Evolutionary conservation across 192 early-diverging fungal genomes (phyloP).

Genomic region (Backusella liffmaniae): DNA sequence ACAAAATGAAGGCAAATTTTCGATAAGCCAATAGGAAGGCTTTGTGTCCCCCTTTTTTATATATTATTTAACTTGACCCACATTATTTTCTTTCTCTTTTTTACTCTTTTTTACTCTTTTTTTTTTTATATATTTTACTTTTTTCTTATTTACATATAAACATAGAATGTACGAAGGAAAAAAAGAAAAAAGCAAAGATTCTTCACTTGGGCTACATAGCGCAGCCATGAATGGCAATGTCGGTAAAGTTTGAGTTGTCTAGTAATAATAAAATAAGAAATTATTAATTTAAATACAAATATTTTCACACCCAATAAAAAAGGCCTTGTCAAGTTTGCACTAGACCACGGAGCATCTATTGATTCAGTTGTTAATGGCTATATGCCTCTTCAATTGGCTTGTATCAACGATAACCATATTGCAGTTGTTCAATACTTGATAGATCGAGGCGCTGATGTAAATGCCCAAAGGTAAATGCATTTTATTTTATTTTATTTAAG

Average conservation of each 20-base stretch:
- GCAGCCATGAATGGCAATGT: conserved; percentile 55
- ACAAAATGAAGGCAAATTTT: neutral
- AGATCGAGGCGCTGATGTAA: conserved; percentile 68
- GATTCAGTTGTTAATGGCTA: conserved; percentile 69
- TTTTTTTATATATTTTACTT: neutral
- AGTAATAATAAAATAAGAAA: conserved; percentile 8
- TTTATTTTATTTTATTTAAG: neutral
- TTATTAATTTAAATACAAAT: conserved; percentile 31
- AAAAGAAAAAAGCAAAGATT: conserved; percentile 30
- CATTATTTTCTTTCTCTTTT: neutral
- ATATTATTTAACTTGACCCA: neutral
- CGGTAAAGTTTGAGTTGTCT: conserved; percentile 30
- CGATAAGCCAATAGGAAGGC: neutral
- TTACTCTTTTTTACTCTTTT: neutral
- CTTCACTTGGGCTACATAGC: conserved; percentile 43
- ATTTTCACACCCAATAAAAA: conserved; percentile 9
- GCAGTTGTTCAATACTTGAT: conserved; percentile 67
- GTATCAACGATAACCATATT: conserved; percentile 57
- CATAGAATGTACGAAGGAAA: conserved; percentile 13
- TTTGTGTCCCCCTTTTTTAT: conserved; percentile 4
- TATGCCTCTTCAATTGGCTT: conserved; percentile 69
- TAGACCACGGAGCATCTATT: conserved; percentile 68
- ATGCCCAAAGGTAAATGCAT: conserved; percentile 47
- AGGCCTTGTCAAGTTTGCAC: conserved; percentile 65
- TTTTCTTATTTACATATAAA: neutral